Conservation (phyloP, 345 rosid genomes). For the Pistacia atlantica region DNA sequence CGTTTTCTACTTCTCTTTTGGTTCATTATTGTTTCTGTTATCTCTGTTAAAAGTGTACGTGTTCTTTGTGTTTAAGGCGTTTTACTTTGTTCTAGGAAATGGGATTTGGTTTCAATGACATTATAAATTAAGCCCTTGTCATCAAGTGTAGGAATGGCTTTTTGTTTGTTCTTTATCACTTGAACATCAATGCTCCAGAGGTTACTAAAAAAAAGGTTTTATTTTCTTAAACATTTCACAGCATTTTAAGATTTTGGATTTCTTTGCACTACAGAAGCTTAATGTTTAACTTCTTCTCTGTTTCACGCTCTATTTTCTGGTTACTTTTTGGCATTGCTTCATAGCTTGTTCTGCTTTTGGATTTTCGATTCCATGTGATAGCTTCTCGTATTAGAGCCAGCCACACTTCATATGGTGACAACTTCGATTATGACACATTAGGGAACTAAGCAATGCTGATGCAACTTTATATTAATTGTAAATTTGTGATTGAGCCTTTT, state of each 20-base stretch:
- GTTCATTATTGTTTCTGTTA: too few species aligned
- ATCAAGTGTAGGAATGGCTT: not conserved
- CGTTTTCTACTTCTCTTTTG: too few species aligned
- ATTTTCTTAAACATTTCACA: not conserved
- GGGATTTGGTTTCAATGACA: too few species aligned
- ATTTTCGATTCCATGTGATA: not conserved
- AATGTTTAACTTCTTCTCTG: too few species aligned
- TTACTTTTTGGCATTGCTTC: not conserved
- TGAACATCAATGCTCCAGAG: not conserved
- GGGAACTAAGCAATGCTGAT: not conserved
- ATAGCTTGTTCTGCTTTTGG: not conserved
- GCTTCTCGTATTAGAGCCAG: not conserved
- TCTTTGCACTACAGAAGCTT: not conserved
- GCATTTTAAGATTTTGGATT: not conserved
- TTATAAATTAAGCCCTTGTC: too few species aligned
- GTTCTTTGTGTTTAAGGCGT: too few species aligned
- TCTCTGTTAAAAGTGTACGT: too few species aligned
- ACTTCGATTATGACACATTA: not conserved
- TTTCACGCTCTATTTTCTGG: not conserved
- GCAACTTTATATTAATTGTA: not conserved
- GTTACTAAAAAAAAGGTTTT: not conserved
- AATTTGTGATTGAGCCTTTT: conserved; percentile 11
- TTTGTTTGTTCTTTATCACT: not conserved
- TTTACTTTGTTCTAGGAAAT: too few species aligned
- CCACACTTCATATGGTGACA: not conserved